Evolutionary conservation across 768 basidiomycete genomes (phyloP), one percentile per base, ranked within the genome.

Genomic region (Cyclocybe aegerita): DNA sequence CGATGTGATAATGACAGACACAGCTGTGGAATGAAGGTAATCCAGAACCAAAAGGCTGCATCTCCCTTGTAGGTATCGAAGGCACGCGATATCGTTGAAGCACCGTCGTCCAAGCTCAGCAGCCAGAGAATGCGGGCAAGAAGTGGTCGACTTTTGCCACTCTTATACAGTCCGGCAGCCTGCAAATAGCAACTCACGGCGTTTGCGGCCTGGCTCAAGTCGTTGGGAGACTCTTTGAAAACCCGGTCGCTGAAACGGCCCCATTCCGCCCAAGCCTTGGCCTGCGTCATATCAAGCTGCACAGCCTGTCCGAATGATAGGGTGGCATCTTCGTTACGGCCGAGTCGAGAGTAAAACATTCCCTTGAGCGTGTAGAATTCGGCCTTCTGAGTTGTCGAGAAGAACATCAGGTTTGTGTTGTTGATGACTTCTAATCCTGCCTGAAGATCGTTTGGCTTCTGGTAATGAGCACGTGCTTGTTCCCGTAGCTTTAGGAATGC

Each of bases 251-350:
- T 95, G 67, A 81, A 98, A 57, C 86, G 82, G 40, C 95, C 97
- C 96, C 95, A 99, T 64, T 98, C 94, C 1, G 93, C 93, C 97
- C 97, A 99, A 4, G 93, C 93, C 68, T 98, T 98, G 0, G 96
- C 86, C 66, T 98, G 87, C 42, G 76, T 77, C 82, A 97, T 89
- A 65, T 99, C 97, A 68, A 98, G 81, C 67, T 98, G 94, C 32
- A 98, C 92, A 31, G 97, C 97, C 70, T 92, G 91, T 7, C 91
- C 90, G 65, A 98, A 98, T 12, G 95, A 90, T 41, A 80, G 72
- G 56, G 91, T 93, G 17, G 97, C 93, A 6, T 98, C 96, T 4
- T 97, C 93, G 55, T 82, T 81, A 44, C 89, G 86, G 29, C 82
- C 83, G 39, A 92, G 83, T 52, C 89, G 85, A 39, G 93, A 90